Evolutionary conservation across 306 rosid genomes (phyloP).

Genomic region (Corylus heterophylla): DNA sequence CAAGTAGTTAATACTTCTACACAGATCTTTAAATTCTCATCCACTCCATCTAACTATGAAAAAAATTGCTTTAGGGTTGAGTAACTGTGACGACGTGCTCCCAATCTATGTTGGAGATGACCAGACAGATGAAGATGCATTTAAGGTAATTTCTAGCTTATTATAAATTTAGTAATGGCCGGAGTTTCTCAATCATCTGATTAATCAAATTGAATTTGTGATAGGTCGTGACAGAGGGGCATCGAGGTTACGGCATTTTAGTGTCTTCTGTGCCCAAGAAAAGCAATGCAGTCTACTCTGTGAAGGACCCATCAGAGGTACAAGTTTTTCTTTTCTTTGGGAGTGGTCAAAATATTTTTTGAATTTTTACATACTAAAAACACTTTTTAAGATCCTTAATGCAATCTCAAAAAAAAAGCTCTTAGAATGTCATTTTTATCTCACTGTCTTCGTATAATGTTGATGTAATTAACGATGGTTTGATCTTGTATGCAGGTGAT

Average conservation of each 20-base stretch:
- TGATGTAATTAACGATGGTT: background rate
- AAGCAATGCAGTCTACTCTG: conserved; percentile 82
- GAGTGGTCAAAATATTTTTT: background rate
- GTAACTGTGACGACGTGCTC: conserved; percentile 75
- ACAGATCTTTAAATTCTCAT: conserved; percentile 4
- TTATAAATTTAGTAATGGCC: background rate
- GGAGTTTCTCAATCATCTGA: conserved; percentile 14
- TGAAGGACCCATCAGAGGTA: conserved; percentile 92
- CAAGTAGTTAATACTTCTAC: background rate
- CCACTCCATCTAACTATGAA: conserved; percentile 30
- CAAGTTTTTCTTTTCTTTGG: background rate
- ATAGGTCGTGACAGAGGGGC: conserved; percentile 80
- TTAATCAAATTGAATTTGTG: background rate
- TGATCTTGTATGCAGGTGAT: conserved; percentile 60
- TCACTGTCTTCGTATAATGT: background rate
- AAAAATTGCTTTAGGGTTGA: conserved; percentile 52
- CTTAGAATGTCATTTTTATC: background rate
- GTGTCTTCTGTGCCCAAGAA: conserved; percentile 81
- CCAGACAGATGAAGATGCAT: conserved; percentile 94
- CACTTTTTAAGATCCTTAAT: too few relatives aligned
- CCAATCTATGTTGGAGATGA: conserved; percentile 96
- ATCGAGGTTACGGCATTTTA: conserved; percentile 76
- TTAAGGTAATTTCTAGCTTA: conserved; percentile 53
- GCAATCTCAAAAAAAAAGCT: too few relatives aligned
- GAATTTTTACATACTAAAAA: too few relatives aligned